Percentiles rank a stretch among this genome's conserved stretches.
Conservation (phyloP, 2,329 filamentous ascomycete species). For the Curvularia hawaiiensis region DNA sequence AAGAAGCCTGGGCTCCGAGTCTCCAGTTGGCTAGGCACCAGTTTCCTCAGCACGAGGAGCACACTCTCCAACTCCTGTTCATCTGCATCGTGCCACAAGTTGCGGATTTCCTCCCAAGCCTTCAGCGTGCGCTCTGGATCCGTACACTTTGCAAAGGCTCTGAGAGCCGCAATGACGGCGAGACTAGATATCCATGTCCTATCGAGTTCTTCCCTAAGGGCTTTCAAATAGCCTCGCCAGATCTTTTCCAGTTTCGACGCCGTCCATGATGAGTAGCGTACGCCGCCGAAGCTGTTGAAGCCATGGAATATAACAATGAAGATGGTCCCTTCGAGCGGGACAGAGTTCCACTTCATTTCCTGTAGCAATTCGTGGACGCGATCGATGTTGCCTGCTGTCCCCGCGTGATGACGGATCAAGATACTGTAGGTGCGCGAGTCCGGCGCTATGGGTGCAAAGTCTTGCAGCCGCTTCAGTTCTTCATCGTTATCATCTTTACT, state of each 20-base stretch:
- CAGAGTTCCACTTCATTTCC: constrained; percentile 73
- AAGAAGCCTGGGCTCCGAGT: constrained; percentile 1
- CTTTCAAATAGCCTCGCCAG: constrained; percentile 36
- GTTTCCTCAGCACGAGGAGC: constrained; percentile 29
- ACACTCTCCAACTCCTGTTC: constrained; percentile 42
- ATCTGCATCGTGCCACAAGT: constrained; percentile 44
- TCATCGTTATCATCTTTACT: constrained; percentile 54
- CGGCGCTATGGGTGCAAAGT: constrained; percentile 69
- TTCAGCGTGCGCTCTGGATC: constrained; percentile 57
- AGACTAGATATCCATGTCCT: constrained; percentile 38
- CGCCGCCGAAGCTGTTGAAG: constrained; percentile 75
- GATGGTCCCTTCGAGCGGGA: constrained; percentile 75
- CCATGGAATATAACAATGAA: constrained; percentile 84
- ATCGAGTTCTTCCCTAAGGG: constrained; percentile 24
- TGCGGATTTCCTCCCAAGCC: constrained; percentile 57
- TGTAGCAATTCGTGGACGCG: constrained; percentile 73
- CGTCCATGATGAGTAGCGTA: constrained; percentile 73
- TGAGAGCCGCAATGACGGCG: constrained; percentile 38
- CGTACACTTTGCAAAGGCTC: constrained; percentile 67
- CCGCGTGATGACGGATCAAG: constrained; percentile 75
- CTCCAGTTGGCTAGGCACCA: constrained; percentile 25
- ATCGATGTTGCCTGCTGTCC: constrained; percentile 70
- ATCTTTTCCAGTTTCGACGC: constrained; percentile 63
- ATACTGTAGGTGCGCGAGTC: constrained; percentile 80
- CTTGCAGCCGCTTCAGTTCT: constrained; percentile 66